A percentile compares a stretch with the other conserved stretches of the same genome.
These are phyloP conservation scores for Torulaspora delbrueckii DNA, from an alignment of 805 yeast species.

Conservation along the genomic window DNA sequence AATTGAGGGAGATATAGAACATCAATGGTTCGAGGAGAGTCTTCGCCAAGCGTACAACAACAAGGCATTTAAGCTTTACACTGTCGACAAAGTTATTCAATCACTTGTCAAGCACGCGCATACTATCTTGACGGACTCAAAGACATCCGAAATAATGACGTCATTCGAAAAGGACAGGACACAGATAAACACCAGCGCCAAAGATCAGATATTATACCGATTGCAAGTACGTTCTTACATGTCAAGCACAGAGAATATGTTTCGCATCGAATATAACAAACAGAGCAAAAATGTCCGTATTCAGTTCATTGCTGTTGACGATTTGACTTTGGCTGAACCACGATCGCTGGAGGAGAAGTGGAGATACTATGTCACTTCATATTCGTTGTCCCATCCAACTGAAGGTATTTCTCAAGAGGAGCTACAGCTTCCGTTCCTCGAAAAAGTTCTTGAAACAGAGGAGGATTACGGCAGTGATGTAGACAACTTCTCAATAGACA, in stretches of 20 bases:
- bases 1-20: constrained; percentile 87
- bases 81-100: constrained; percentile 88
- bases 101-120: constrained; percentile 83
- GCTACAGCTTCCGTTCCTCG: constrained; percentile 74
- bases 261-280: constrained; percentile 72
- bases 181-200: constrained; percentile 60
- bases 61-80: constrained; percentile 86
- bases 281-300: constrained; percentile 51
- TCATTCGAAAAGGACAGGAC: constrained; percentile 79
- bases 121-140: constrained; percentile 69
- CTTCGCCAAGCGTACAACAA: constrained; percentile 92
- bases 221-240: constrained; percentile 78
- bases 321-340: constrained; percentile 72
- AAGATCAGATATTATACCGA: constrained; percentile 85
- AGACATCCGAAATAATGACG: constrained; percentile 72
- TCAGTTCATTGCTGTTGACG: constrained; percentile 83
- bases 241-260: constrained; percentile 87
- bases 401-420: constrained; percentile 85
- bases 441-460: constrained; percentile 50
- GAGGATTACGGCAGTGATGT: constrained; percentile 43
- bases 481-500: constrained; percentile 4
- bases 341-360: constrained; percentile 72
- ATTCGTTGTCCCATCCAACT: constrained; percentile 92
- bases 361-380: constrained; percentile 91
- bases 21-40: constrained; percentile 92